These are phyloP conservation scores for Calonectria henricotiae DNA, from an alignment of 2,329 filamentous ascomycete genomes.

Conservation along the genomic window DNA sequence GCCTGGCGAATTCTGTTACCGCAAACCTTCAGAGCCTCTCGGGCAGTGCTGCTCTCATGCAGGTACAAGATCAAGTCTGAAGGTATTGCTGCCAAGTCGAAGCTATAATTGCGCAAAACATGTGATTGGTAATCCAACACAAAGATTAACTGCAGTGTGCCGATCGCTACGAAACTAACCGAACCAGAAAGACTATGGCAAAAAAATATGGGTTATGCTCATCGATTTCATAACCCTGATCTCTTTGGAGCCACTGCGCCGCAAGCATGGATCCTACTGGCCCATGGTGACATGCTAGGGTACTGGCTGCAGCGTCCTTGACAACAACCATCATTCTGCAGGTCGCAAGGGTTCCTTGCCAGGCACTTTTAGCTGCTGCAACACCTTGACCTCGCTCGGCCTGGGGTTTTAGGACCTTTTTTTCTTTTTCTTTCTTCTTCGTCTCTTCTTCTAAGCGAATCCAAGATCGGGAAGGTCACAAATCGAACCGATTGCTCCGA, in stretches of 20 bases:
- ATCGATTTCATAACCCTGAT: slow-evolving; percentile 27
- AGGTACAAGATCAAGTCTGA: slow-evolving; percentile 26
- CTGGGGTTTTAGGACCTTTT: slow-evolving; percentile 1
- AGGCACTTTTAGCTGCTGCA: slow-evolving; percentile 14
- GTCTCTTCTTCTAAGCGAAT: slow-evolving; percentile 25
- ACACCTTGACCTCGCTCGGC: background rate
- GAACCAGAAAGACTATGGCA: slow-evolving; percentile 11
- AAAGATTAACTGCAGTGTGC: slow-evolving; percentile 11
- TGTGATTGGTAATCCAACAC: background rate
- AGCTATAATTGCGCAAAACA: background rate
- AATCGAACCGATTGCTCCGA: slow-evolving; percentile 26
- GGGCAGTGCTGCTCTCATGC: slow-evolving; percentile 2
- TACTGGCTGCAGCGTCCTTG: slow-evolving; percentile 20
- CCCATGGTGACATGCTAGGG: slow-evolving; percentile 17
- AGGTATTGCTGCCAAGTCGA: slow-evolving; percentile 25
- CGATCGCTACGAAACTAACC: background rate
- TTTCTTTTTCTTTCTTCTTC: slow-evolving; percentile 8
- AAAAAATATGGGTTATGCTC: slow-evolving; percentile 17
- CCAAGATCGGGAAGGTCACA: slow-evolving; percentile 21
- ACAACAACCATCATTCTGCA: slow-evolving; percentile 18
- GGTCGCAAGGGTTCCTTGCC: slow-evolving; percentile 8
- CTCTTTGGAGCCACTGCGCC: slow-evolving; percentile 26
- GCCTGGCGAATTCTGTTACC: background rate
- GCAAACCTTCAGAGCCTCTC: slow-evolving; percentile 27
- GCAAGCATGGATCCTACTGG: slow-evolving; percentile 22